Base-by-base conservation (phyloP, 208 protist genomes). In the Leishmania martiniquensis region DNA sequence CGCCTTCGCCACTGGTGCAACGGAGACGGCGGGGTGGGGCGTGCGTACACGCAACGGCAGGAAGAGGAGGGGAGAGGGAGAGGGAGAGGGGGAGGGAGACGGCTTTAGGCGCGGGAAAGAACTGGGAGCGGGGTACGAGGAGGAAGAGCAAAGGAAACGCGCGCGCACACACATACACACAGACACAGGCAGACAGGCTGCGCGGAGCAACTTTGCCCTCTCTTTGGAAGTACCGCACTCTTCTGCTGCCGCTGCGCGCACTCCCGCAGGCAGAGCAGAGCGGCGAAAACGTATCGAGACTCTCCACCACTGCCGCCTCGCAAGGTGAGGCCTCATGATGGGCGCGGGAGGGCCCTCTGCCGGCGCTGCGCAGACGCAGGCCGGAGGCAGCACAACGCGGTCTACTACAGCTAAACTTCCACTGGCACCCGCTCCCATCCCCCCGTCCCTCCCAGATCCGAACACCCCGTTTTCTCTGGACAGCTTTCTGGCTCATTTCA, bases 381-480 rank as follows among this genome's bases (percentile, higher is more conserved):
- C 47, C 25, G 42, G 2, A 15, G 39, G 42, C 22, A 47, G 71
- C 34, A 54, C 39, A 15, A 45, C 17, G 51, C 49, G 9, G 54
- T 32, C 39, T 12, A 47, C 68, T 2, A 57, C 10, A 32, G 1
- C 68, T 37, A 76, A 76, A 59, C 57, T 37, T 37, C 57, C 57
- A 15, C 32, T 76, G 37, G 59, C 59, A 42, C 42, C 52, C n/a
- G 32, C 29, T 22, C 1, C 45, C 4, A 44, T 29, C 47, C 5
- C 52, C 6, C 54, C 52, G 39, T 57, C 20, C 15, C 68, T 65
- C 22, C 65, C 44, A n/a, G 45, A 22, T 22, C 29, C 78, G 32
- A 37, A n/a, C 5, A 29, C 72, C 42, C 66, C 79, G 10, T 83
- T 78, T 20, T 78, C 79, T 34, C 68, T 83, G 29, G 73, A 77